Evolutionary conservation across 805 yeast genomes (phyloP), one percentile per base, ranked within the genome.

Genomic region (Starmerella powellii): DNA sequence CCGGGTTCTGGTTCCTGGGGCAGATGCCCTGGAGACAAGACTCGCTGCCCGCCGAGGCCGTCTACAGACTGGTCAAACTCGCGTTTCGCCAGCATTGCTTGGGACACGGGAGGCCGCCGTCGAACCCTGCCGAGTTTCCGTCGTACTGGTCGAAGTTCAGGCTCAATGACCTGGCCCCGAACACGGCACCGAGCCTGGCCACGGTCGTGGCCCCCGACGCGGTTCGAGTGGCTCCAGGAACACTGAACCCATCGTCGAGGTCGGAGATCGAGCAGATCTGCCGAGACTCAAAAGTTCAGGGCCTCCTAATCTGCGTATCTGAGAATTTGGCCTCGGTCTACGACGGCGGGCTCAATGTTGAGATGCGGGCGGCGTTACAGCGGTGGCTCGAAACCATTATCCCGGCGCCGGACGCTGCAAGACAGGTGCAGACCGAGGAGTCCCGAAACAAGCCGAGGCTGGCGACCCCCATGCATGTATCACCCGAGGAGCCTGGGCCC

Each of bases 221-320:
- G n/a, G 20, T 51, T 15, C 37, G 51, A 17, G 33, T 51, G 6
- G 54, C 50, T 6, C 47, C 56, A 3, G 56, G 56, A 15, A 54
- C 83, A 41, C 80, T 86, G 65, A 70, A 74, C 44, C 86, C 85
- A n/a, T 76, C 76, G 52, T 69, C 80, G 41, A 80, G 80, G 63
- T 73, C 65, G 50, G 94, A 81, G 49, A 79, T 62, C 53, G 82
- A 74, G 53, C 78, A 73, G 56, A 66, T 85, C 50, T 68, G 83
- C 60, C 76, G 74, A 56, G 71, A 78, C 1, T 53, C 78, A 16
- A 64, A 72, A 11, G 67, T 76, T 2, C 26, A n/a, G 3, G 56
- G 46, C 28, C 19, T 50, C 10, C 32, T 52, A 4, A 38, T 52
- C 8, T 32, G 37, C 17, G 41, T 44, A 8, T n/a, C 28, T 2